Percentiles rank a stretch among this genome's conserved stretches.
phyloP scores from a whole-genome alignment of 2,329 filamentous ascomycete species.

The Gnomoniopsis sp. region DNA sequence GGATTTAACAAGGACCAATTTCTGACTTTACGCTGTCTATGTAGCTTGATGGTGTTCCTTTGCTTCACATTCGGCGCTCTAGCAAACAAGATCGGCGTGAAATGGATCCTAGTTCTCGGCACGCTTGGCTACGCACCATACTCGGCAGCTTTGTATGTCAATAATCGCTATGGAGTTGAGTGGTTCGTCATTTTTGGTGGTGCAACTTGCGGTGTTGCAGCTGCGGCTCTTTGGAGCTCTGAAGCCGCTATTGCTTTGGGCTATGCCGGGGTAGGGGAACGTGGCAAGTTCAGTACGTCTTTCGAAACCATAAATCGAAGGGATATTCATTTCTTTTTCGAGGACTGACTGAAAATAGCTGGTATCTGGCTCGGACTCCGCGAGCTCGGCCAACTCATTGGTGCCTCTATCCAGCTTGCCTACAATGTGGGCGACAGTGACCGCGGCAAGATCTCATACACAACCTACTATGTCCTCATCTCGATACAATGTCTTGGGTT shows the following conservation, averaged over 20 bases:
- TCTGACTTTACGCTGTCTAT: not conserved
- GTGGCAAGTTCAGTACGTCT: conserved; percentile 35
- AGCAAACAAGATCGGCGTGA: conserved; percentile 39
- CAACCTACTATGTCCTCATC: conserved; percentile 38
- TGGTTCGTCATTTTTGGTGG: conserved; percentile 43
- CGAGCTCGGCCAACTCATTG: conserved; percentile 50
- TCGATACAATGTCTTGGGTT: conserved; percentile 42
- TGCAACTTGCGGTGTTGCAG: conserved; percentile 37
- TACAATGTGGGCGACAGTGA: conserved; percentile 41
- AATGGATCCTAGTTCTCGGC: conserved; percentile 37
- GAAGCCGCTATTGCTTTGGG: conserved; percentile 36
- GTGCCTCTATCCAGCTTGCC: conserved; percentile 46
- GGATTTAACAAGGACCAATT: not conserved
- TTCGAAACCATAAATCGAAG: not conserved
- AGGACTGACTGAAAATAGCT: conserved; percentile 23
- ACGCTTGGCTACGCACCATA: conserved; percentile 42
- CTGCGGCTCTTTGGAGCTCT: conserved; percentile 33
- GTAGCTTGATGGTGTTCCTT: conserved; percentile 41
- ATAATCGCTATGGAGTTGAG: conserved; percentile 39
- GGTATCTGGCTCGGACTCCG: conserved; percentile 52
- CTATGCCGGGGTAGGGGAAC: conserved; percentile 42
- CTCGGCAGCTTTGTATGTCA: conserved; percentile 39
- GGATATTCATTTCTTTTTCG: not conserved
- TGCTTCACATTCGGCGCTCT: conserved; percentile 37
- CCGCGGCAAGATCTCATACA: conserved; percentile 43